A percentile compares a stretch with the other conserved stretches of the same genome.
These are phyloP conservation scores for button mushroom (Agaricus bisporus) DNA, from an alignment of 768 basidiomycete genomes.

Conservation along the genomic window DNA sequence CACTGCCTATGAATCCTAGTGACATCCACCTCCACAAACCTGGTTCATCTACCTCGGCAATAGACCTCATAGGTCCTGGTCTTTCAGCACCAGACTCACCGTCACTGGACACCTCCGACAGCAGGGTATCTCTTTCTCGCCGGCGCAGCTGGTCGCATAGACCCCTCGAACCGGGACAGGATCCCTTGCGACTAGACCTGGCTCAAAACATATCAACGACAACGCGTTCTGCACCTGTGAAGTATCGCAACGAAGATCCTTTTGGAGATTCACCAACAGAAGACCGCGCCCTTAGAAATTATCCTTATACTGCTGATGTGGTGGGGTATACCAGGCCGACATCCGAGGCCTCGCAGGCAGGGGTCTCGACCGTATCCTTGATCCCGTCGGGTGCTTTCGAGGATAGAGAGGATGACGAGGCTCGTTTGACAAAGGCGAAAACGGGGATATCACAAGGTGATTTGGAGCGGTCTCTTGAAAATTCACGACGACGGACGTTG, in stretches of 20 bases:
- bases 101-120: slow-evolving; percentile 47
- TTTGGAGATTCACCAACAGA: slow-evolving; percentile 37
- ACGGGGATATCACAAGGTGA: slow-evolving; percentile 30
- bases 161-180: slow-evolving; percentile 35
- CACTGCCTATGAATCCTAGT: slow-evolving; percentile 27
- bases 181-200: slow-evolving; percentile 38
- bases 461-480: slow-evolving; percentile 33
- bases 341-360: slow-evolving; percentile 38
- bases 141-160: slow-evolving; percentile 57
- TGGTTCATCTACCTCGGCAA: slow-evolving; percentile 46
- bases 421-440: slow-evolving; percentile 39
- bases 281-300: slow-evolving; percentile 20
- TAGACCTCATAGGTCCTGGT: slow-evolving; percentile 47
- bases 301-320: slow-evolving; percentile 26
- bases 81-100: slow-evolving; percentile 49
- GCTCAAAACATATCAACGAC: not conserved
- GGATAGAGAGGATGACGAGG: slow-evolving; percentile 49
- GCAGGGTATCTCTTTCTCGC: slow-evolving; percentile 33
- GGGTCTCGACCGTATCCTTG: slow-evolving; percentile 49
- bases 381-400: slow-evolving; percentile 22
- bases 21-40: slow-evolving; percentile 23
- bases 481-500: slow-evolving; percentile 28
- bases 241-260: slow-evolving; percentile 25
- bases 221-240: not conserved
- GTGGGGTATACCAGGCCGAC: slow-evolving; percentile 26